Percentiles rank a stretch among this genome's conserved stretches.
Evolutionary conservation across 2,329 filamentous ascomycete genomes (phyloP).

Genomic region (Grosmannia serpens): DNA sequence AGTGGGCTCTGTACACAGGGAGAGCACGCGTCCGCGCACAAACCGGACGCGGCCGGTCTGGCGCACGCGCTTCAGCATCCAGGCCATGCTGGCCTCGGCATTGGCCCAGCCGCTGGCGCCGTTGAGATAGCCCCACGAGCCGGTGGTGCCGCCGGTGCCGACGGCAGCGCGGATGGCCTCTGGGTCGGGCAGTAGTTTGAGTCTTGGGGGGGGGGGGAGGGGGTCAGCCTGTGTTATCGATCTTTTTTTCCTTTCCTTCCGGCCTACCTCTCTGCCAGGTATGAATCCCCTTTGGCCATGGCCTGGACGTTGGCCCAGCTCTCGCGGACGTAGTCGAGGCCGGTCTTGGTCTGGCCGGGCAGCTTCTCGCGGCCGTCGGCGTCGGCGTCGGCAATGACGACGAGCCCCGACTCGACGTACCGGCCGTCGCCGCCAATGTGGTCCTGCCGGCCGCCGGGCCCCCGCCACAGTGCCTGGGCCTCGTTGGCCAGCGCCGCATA

Average conservation of each 20-base stretch:
- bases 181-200: conserved; percentile 30
- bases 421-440: conserved; percentile 51
- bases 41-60: conserved; percentile 45
- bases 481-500: conserved; percentile 64
- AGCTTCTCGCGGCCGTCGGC: neutral
- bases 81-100: conserved; percentile 58
- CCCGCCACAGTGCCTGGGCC: conserved; percentile 59
- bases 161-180: conserved; percentile 32
- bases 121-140: conserved; percentile 64
- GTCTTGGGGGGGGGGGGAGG: conserved; percentile 14
- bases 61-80: conserved; percentile 43
- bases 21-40: conserved; percentile 35
- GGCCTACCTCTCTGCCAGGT: neutral
- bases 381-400: conserved; percentile 43
- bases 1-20: conserved; percentile 21
- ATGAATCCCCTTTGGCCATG: conserved; percentile 29
- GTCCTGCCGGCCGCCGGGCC: conserved; percentile 22
- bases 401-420: conserved; percentile 59
- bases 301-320: conserved; percentile 50
- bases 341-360: conserved; percentile 22
- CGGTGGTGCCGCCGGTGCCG: conserved; percentile 39
- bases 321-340: conserved; percentile 45
- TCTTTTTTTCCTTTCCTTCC: neutral
- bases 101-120: conserved; percentile 69
- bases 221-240: neutral